Evolutionary conservation across 768 basidiomycete species (phyloP), one percentile per base, ranked within the genome.

Genomic region (Lanmaoa pseudosensibilis): DNA sequence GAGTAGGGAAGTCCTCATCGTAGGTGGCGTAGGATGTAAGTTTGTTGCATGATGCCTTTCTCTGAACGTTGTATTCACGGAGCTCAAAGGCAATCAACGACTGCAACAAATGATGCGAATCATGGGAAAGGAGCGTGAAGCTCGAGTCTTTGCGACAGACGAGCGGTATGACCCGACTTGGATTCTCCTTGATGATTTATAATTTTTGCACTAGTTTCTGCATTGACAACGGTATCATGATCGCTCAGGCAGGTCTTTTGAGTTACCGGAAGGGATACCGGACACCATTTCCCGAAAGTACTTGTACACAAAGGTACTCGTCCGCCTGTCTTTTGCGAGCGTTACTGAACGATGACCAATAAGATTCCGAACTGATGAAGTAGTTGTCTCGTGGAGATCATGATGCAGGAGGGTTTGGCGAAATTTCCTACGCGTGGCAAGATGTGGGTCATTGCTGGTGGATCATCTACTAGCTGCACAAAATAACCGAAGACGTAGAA

Each of bases 181-280:
- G 16, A 46, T 46, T 41, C n/a, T n/a, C 51, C 36, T 38, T 18
- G 36, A 34, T 16, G 16, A 11, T 30, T 46, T 46, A 50, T 54
- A 47, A 51, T 10, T 19, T 19, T 41, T 44, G 38, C 21, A n/a
- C n/a, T 64, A 96, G 95, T 52, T 98, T 96, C 73, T 98, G 97
- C 73, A 98, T 99, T 57, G 97, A 99, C 71, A 99, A 99, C 63
- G 97, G 97, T 1, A 96, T 98, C 63, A 99, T 99, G 97, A 98
- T 99, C 52, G 96, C 97, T 3, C 97, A 99, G 68, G 97, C 97
- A 7, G 97, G 97, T 6, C 80, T 99, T 30, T 78, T 99, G 37
- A 85, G 87, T 59, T 94, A 85, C 70, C 82, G 97, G 3, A 98
- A 95, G 94, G 97, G 96, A 25, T 80, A 85, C 58, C 73, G 75